Evolutionary conservation across 2,329 filamentous ascomycete species (phyloP).

Genomic region (Paecilomyces niveus): DNA sequence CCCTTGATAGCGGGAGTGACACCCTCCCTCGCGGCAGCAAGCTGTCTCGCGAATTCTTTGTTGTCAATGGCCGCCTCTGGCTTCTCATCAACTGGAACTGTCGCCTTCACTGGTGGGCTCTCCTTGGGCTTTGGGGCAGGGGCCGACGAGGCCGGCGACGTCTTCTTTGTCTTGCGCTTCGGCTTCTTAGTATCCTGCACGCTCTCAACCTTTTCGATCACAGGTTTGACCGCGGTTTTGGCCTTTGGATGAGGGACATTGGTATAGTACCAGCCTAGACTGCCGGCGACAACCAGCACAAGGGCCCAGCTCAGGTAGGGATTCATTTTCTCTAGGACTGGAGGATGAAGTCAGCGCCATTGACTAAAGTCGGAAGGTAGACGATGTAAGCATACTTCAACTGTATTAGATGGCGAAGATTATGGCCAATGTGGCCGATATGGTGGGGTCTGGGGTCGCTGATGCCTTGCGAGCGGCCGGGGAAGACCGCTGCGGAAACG

Average conservation of each 20-base stretch:
- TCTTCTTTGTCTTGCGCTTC: conserved; percentile 34
- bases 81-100: conserved; percentile 21
- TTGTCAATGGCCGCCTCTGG: conserved; percentile 59
- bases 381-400: neutral
- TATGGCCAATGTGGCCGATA: too few relatives aligned
- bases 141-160: conserved; percentile 20
- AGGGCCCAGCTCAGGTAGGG: conserved; percentile 39
- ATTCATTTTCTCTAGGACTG: conserved; percentile 24
- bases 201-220: conserved; percentile 28
- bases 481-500: neutral
- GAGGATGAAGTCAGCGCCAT: neutral
- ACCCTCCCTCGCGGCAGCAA: conserved; percentile 65
- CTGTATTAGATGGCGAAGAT: neutral
- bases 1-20: conserved; percentile 45
- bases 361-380: neutral
- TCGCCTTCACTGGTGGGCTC: conserved; percentile 18
- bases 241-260: conserved; percentile 25
- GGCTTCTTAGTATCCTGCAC: conserved; percentile 30
- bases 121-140: conserved; percentile 22
- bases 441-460: neutral
- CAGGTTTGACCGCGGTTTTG: conserved; percentile 21
- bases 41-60: conserved; percentile 68
- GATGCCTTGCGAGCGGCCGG: neutral
- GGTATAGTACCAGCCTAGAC: conserved; percentile 37
- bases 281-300: conserved; percentile 33